phyloP scores from a whole-genome alignment of 2,329 filamentous ascomycete genomes.

The Cordyceps javanica region DNA sequence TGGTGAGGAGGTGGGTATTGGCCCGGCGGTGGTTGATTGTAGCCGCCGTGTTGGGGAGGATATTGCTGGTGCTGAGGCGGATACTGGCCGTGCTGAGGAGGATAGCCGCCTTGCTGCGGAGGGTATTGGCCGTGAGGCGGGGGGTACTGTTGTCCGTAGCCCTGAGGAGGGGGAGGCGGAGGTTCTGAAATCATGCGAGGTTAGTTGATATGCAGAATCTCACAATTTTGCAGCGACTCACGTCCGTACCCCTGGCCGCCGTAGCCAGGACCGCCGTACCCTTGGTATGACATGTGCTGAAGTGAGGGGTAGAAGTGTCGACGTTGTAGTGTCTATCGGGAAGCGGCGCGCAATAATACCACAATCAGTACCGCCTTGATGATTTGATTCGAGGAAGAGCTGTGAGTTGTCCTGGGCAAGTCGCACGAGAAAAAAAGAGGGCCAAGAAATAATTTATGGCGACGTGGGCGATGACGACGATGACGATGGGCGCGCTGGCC shows the following conservation, averaged over 20 bases:
- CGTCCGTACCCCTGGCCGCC: constrained; percentile 28
- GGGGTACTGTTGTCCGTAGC: constrained; percentile 33
- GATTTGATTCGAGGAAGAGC: neutral
- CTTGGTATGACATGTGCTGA: constrained; percentile 30
- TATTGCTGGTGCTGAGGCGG: constrained; percentile 30
- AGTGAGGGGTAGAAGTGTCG: constrained; percentile 6
- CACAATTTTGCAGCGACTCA: constrained; percentile 20
- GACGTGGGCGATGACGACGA: constrained; percentile 9
- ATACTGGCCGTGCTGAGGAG: constrained; percentile 20
- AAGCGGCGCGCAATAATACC: neutral
- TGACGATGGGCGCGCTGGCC: constrained; percentile 3
- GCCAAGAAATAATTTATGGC: neutral
- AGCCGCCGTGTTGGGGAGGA: constrained; percentile 25
- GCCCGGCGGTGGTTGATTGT: constrained; percentile 22
- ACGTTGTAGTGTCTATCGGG: neutral
- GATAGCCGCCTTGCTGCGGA: constrained; percentile 27
- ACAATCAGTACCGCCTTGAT: neutral
- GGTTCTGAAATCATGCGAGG: constrained; percentile 18
- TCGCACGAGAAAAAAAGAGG: neutral
- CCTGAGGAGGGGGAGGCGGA: constrained; percentile 31
- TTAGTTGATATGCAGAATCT: neutral
- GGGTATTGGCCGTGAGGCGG: constrained; percentile 30
- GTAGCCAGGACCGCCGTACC: constrained; percentile 22
- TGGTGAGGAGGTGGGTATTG: constrained; percentile 23
- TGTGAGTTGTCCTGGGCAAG: neutral